Evolutionary conservation across 1,139 yeast species (phyloP), one percentile per base, ranked within the genome.

Genomic region (Candida sp.): DNA sequence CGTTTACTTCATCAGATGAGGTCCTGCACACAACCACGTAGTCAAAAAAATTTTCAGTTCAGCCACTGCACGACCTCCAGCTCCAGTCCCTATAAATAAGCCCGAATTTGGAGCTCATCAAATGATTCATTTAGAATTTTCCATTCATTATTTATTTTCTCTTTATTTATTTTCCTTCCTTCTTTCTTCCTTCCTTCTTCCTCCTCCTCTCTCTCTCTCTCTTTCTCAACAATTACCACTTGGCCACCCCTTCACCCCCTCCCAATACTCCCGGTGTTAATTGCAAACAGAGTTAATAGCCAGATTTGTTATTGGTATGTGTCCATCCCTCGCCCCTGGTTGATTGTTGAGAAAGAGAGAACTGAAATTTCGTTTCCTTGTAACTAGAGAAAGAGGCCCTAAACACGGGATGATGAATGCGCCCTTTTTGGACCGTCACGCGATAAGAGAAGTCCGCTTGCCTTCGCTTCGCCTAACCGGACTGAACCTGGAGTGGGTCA

Each of bases 151-250:
- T 53, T 47, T 43, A 49, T 39, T 47, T 54, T 49, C 43, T 46
- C 40, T 51, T 47, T 50, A 45, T 39, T 51, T 58, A 55, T 57
- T 48, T 50, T 49, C 49, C 43, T 49, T 42, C 50, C 53, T 41
- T 40, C 47, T 60, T 49, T 39, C 48, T 49, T 49, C 48, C 46
- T 48, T 54, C 56, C 58, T 55, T 2, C 17, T 17, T 2, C 49
- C 50, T 50, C 52, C 41, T 39, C 42, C 42, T 38, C 46, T 49
- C 44, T 46, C 50, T 49, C 49, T 50, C 49, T 52, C 49, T 67
- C 60, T 58, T 58, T 64, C 67, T 63, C 64, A 66, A 64, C 67
- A 58, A 58, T 61, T 59, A 57, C 39, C 45, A 42, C 35, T 32
- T 23, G 27, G 30, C 44, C 34, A 11, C 44, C 34, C 44, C 9